A percentile compares a stretch with the other conserved stretches of the same genome.
Conservation (phyloP, 768 basidiomycete genomes). For the Fomitopsis pulvina region DNA sequence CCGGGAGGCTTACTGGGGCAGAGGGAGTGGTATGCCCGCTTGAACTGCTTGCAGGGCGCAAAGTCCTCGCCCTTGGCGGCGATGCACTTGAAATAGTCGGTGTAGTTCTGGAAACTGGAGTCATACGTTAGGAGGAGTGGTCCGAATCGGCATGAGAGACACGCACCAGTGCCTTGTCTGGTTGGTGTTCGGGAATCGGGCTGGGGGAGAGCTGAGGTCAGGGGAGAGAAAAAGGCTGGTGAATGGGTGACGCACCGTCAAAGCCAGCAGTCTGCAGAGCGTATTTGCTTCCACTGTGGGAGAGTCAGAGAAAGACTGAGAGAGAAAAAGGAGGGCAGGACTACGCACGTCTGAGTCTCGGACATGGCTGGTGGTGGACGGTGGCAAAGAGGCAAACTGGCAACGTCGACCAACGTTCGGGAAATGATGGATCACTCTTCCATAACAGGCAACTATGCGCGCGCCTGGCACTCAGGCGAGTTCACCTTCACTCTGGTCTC, state of each 20-base stretch:
- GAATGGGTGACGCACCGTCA: constrained; percentile 51
- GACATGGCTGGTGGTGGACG: constrained; percentile 42
- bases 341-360: constrained; percentile 43
- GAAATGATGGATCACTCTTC: constrained; percentile 6
- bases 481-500: constrained; percentile 10
- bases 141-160: not conserved
- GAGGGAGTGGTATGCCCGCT: constrained; percentile 89
- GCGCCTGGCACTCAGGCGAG: too few relatives aligned
- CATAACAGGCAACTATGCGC: too few relatives aligned
- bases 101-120: constrained; percentile 87
- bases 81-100: constrained; percentile 98
- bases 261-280: constrained; percentile 93
- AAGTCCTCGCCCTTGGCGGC: constrained; percentile 97
- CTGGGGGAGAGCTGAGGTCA: constrained; percentile 30
- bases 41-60: constrained; percentile 99
- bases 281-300: constrained; percentile 55
- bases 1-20: constrained; percentile 80
- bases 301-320: not conserved
- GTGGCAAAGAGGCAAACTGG: not conserved
- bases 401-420: too few relatives aligned
- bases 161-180: constrained; percentile 94
- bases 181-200: constrained; percentile 86
- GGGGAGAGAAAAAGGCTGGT: constrained; percentile 6
- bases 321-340: constrained; percentile 13
- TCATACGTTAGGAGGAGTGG: not conserved